phyloP scores from a whole-genome alignment of 2,329 filamentous ascomycete genomes.

The Sclerotinia nivalis region DNA sequence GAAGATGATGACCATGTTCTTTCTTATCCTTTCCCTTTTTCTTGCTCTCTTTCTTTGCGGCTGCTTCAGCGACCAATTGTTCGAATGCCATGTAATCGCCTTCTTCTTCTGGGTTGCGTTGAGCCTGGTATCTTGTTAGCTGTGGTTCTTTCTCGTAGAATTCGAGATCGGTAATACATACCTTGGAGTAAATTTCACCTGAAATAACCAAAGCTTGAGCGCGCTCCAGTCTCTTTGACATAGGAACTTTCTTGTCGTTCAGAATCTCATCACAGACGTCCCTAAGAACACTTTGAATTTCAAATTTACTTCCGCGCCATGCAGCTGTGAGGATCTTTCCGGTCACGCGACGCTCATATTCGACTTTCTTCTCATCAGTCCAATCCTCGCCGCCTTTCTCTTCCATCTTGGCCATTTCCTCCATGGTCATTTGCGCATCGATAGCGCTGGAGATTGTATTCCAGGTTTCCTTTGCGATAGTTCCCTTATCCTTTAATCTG shows the following conservation, averaged over 20 bases:
- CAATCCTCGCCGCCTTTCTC: conserved; percentile 94
- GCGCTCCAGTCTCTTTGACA: conserved; percentile 84
- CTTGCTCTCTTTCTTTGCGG: conserved; percentile 85
- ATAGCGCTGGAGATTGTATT: conserved; percentile 95
- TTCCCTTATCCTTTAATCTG: conserved; percentile 93
- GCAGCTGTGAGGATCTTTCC: conserved; percentile 97
- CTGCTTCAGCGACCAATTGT: conserved; percentile 94
- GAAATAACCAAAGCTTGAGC: conserved; percentile 87
- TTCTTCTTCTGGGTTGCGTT: conserved; percentile 90
- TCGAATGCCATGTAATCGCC: conserved; percentile 99
- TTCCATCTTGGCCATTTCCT: conserved; percentile 97
- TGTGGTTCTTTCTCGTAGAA: neutral
- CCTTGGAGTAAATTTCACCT: conserved; percentile 86
- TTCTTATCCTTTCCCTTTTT: conserved; percentile 64
- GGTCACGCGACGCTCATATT: conserved; percentile 93
- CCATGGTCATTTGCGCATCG: conserved; percentile 96
- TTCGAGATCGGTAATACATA: conserved; percentile 46
- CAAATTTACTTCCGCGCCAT: conserved; percentile 94
- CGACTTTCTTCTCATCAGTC: conserved; percentile 95
- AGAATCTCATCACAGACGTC: conserved; percentile 92
- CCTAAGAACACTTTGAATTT: conserved; percentile 92
- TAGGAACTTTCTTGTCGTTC: conserved; percentile 73
- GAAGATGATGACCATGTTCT: conserved; percentile 39
- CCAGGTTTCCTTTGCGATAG: conserved; percentile 97
- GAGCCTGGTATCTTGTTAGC: conserved; percentile 58